Base-by-base conservation (phyloP, 176 grass and related monocot species). In the Rhynchospora tenuis region DNA sequence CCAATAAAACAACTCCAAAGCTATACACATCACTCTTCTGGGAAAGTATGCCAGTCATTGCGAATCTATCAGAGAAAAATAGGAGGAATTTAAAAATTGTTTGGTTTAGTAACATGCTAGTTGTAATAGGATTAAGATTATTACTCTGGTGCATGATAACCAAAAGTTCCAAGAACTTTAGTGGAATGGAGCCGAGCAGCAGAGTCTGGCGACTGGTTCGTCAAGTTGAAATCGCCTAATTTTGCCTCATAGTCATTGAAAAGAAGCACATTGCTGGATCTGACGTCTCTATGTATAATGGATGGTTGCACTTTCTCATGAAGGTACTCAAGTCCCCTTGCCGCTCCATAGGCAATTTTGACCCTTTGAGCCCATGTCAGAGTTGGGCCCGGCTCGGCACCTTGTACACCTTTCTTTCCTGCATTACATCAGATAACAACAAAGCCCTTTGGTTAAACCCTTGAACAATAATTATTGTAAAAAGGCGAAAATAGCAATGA, bases 1-100 rank as follows among this genome's bases (percentile, higher is more conserved):
- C 92, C 0, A 98, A 86, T 42, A 98, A 92, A 24, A 98, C 84
- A 6, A 98, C 95, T 9, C 92, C 92, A 54, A 95, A 98, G 19
- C 92, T 98, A 46, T 98, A 98, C 12, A 95, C 92, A 85, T 98
- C 95, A 81, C 95, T 98, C 76, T 98, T 98, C 28, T 94, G 95
- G 3, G 92, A 95, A 38, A 95, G 59, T 52, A 91, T 89, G 0
- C 95, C 95, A 0, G 95, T 95, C 95, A 98, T 98, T 20, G 95
- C 95, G 66, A 93, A 97, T 86, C 93, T 96, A 42, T n/a, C 77
- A 26, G 4, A 9, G 26, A 47, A 19, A 33, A 50, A 82, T 43
- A 42, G 23, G 16, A 50, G 20, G 23, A 75, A 85, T 29, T 48
- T 45, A 24, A 23, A 1, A 14, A 60, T 51, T 14, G 67, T 48